Evolutionary conservation across 2,329 filamentous ascomycete species (phyloP), one percentile per base, ranked within the genome.

Genomic region (Pseudopyricularia cyperi): DNA sequence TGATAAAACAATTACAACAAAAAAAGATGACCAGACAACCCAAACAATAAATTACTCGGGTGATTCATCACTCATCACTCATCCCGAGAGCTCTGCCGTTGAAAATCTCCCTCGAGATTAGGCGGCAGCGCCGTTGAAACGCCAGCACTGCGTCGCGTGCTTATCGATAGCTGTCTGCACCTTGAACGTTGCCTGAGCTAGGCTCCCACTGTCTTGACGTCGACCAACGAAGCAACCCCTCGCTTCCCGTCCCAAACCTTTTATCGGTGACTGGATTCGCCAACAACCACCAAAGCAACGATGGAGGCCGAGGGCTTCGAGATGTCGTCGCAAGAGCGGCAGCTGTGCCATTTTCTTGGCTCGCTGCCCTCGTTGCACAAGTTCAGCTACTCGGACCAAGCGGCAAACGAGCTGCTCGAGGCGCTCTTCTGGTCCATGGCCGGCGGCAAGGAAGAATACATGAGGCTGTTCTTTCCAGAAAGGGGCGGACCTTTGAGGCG

Each of bases 361-460:
- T 79, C 85, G 62, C 80, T 94, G 62, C 90, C 93, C 52, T 73
- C 74, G 58, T 74, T 78, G 58, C 83, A 87, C 72, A 73, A 77
- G 57, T 87, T 88, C 69, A 83, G 85, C 56, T 98, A 90, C 69
- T 82, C 76, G 42, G 74, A 83, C 51, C 71, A 79, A 47, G 89
- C 90, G 51, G 77, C 80, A 56, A 76, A 77, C 55, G 79, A 87
- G 56, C 82, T 98, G 32, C 71, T 94, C 52, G 75, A 82, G 62
- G 82, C 81, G 53, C 83, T 98, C 52, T 98, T 97, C 70, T 86
- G 82, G 71, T 94, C 87, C 51, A 79, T 98, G 60, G 87, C 88
- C 32, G 85, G 82, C 55, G 82, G 87, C 56, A 82, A 82, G 55
- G 71, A 79, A 53, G 83, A 90, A 56, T 83, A 90, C 61, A 74